Conservation (phyloP, 1,284 basidiomycete genomes). For the Cutaneotrichosporon cutaneum region DNA sequence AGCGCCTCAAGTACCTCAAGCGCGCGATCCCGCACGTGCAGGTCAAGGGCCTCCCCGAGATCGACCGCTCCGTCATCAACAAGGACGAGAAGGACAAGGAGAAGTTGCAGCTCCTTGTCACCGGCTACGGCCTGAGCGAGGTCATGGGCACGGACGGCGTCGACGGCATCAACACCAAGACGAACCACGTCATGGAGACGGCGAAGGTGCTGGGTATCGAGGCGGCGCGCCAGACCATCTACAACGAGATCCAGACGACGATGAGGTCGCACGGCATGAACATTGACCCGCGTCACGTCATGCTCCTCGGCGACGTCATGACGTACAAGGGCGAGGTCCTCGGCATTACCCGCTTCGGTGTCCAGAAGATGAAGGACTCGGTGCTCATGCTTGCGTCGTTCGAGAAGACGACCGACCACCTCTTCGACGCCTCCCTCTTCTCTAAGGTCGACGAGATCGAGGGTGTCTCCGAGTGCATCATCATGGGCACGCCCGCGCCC, state of each 20-base stretch:
- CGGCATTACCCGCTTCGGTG: constrained; percentile 98
- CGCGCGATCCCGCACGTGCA: constrained; percentile 77
- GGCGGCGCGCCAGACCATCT: constrained; percentile 89
- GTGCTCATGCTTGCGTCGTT: constrained; percentile 99
- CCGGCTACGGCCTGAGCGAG: constrained; percentile 95
- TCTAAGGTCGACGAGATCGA: constrained; percentile 94
- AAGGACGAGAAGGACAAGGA: constrained; percentile 83
- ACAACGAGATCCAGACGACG: constrained; percentile 96
- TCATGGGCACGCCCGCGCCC: constrained; percentile 98
- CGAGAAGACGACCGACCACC: constrained; percentile 98
- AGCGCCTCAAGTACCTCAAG: constrained; percentile 80
- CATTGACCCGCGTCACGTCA: constrained; percentile 98
- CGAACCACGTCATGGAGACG: constrained; percentile 98
- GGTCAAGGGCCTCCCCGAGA: constrained; percentile 85
- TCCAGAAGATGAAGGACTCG: constrained; percentile 99
- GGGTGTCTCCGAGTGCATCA: constrained; percentile 98
- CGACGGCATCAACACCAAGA: constrained; percentile 84
- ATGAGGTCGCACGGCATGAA: constrained; percentile 98
- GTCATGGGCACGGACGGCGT: constrained; percentile 98
- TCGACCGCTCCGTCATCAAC: constrained; percentile 88
- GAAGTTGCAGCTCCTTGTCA: constrained; percentile 66
- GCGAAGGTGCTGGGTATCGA: constrained; percentile 94
- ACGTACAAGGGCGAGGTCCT: constrained; percentile 98
- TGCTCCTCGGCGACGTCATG: constrained; percentile 99
- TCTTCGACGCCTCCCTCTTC: constrained; percentile 96